These are phyloP conservation scores for Tilletia walkeri DNA, from an alignment of 1,284 basidiomycete genomes.

Conservation along the genomic window DNA sequence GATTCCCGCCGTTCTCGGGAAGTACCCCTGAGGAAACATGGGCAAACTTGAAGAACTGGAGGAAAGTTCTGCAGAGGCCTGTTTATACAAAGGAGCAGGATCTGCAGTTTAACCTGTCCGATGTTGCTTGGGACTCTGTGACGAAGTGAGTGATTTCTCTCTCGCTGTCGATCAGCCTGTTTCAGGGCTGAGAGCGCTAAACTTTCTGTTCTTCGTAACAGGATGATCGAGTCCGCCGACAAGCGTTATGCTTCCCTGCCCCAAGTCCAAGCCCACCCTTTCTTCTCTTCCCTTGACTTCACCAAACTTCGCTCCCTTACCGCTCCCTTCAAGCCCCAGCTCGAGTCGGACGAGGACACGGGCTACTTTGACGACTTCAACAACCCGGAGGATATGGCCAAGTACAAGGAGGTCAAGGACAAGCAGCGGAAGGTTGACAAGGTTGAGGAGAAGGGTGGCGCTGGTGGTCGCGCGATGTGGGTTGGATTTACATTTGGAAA, in stretches of 20 bases:
- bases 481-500: conserved; percentile 87
- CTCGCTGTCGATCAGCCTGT: too few relatives aligned
- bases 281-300: conserved; percentile 78
- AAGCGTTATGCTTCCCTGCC: conserved; percentile 73
- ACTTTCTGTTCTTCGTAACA: conserved; percentile 46
- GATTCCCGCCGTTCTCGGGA: conserved; percentile 95
- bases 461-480: conserved; percentile 64
- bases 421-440: conserved; percentile 89
- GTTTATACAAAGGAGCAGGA: conserved; percentile 96
- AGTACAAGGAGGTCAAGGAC: conserved; percentile 85
- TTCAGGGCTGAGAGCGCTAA: background rate
- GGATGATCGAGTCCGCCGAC: conserved; percentile 72
- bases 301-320: conserved; percentile 71
- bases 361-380: conserved; percentile 99
- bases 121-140: conserved; percentile 93
- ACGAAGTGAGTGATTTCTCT: conserved; percentile 64
- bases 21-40: conserved; percentile 95
- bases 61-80: conserved; percentile 78
- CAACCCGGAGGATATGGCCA: conserved; percentile 89
- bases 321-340: conserved; percentile 93
- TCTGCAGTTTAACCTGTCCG: conserved; percentile 91
- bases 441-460: conserved; percentile 70
- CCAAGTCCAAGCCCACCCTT: conserved; percentile 76
- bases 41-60: conserved; percentile 99
- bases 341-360: conserved; percentile 88